A percentile compares a stretch with the other conserved stretches of the same genome.
Evolutionary conservation across 495 filamentous ascomycete species (phyloP).

Genomic region (Neurospora hispaniola): DNA sequence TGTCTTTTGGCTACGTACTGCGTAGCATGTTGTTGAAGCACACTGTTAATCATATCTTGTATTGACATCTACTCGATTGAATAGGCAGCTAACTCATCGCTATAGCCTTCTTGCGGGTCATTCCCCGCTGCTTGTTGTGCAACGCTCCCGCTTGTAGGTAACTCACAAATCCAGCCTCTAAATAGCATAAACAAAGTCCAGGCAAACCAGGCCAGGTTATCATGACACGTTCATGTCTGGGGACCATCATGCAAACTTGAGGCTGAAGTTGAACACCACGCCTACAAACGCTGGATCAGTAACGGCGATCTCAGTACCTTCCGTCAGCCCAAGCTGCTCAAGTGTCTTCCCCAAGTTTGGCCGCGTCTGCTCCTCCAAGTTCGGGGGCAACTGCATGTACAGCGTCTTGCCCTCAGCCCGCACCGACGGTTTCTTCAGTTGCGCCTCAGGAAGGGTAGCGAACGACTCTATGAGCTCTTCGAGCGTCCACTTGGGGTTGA

Average conservation of each 20-base stretch:
- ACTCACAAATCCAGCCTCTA: neutral
- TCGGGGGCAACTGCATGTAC: conserved; percentile 77
- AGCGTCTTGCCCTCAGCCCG: conserved; percentile 72
- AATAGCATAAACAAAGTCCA: neutral
- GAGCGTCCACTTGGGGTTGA: conserved; percentile 63
- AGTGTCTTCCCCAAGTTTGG: conserved; percentile 70
- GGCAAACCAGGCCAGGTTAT: neutral
- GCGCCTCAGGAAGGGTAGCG: conserved; percentile 70
- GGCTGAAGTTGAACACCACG: conserved; percentile 58
- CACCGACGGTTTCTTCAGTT: conserved; percentile 83
- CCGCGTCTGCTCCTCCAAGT: conserved; percentile 69
- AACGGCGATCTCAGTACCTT: conserved; percentile 55
- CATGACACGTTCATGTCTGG: neutral
- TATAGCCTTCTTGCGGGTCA: neutral
- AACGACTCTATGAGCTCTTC: conserved; percentile 79
- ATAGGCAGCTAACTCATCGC: neutral
- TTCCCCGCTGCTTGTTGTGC: neutral
- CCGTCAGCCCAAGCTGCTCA: conserved; percentile 35
- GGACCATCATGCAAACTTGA: conserved; percentile 28
- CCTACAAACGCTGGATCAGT: conserved; percentile 70
- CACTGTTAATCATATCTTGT: neutral
- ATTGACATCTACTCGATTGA: neutral
- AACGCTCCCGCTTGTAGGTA: neutral
- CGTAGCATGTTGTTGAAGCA: neutral
- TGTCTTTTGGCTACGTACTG: neutral